Evolutionary conservation across 208 protist genomes (phyloP), one percentile per base, ranked within the genome.

Genomic region (Phytomonas sp.): DNA sequence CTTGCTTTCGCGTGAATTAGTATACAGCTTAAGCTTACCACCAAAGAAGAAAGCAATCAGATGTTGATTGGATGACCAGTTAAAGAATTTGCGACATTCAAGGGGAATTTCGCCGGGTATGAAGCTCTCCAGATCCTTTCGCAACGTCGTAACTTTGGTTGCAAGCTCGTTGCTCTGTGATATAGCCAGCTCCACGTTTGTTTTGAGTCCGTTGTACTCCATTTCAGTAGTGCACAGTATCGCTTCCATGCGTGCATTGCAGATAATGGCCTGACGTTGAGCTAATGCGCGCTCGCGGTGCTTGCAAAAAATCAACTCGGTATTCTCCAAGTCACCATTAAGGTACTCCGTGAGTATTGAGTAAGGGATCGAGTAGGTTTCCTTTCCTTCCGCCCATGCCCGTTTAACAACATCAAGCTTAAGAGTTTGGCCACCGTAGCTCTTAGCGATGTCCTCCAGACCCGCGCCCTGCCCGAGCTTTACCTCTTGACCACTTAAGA

Each of bases 161-260:
- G 86, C 83, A 26, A 96, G 71, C 67, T 91, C 84, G 66, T 88
- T 89, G 77, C 87, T 91, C 74, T 96, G 89, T 60, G 66, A 43
- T 60, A 86, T 67, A 11, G 91, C 91, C n/a, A 95, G 72, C 23
- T 93, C 81, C 11, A 95, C 87, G 73, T 96, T 92, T 26, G 89
- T 96, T 60, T 93, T 93, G 13, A 97, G 79, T 23, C 93, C 93
- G 73, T 96, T 96, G 82, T 96, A 96, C 75, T 97, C 91, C 93
- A 97, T 97, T 73, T 96, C 91, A 2, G 93, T 95, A 17, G 91
- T 97, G 74, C 88, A 94, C 37, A 96, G 80, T 37, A 97, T 70
- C 28, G 87, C 87, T 68, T 97, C 90, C 93, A 96, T 97, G 62
- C 91, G 91, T 5, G 89, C 86, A 67, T 53, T 67, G 65, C 87